Evolutionary conservation across 2,329 filamentous ascomycete species (phyloP).

Genomic region (Epichloe coenophiala): DNA sequence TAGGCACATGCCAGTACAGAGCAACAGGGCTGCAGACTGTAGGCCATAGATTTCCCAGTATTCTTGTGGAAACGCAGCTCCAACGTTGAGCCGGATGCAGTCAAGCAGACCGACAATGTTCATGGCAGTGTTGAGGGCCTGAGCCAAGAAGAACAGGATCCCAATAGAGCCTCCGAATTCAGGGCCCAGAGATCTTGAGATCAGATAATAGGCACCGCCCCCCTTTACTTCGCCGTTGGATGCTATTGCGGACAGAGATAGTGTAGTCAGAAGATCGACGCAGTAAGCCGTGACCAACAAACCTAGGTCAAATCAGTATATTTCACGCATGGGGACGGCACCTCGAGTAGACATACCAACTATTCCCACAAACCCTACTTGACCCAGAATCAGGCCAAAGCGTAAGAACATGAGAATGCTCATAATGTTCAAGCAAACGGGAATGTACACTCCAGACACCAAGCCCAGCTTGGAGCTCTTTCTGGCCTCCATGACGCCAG

Average conservation of each 20-base stretch:
- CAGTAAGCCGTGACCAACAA: slow-evolving; percentile 64
- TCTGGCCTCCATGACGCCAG: slow-evolving; percentile 20
- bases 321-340: neutral
- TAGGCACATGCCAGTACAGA: slow-evolving; percentile 64
- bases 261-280: slow-evolving; percentile 71
- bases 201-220: slow-evolving; percentile 83
- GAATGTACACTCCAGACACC: slow-evolving; percentile 71
- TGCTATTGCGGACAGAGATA: slow-evolving; percentile 79
- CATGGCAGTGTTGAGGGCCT: slow-evolving; percentile 73
- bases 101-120: slow-evolving; percentile 79
- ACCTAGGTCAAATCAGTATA: slow-evolving; percentile 27
- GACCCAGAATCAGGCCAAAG: slow-evolving; percentile 73
- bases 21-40: slow-evolving; percentile 54
- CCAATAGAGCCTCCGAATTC: slow-evolving; percentile 86
- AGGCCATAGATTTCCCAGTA: slow-evolving; percentile 70
- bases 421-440: slow-evolving; percentile 77
- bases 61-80: slow-evolving; percentile 49
- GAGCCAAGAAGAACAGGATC: slow-evolving; percentile 81
- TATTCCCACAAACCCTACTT: slow-evolving; percentile 67
- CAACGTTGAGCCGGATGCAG: slow-evolving; percentile 66
- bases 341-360: slow-evolving; percentile 39
- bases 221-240: slow-evolving; percentile 82
- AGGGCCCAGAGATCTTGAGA: slow-evolving; percentile 71
- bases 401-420: slow-evolving; percentile 88
- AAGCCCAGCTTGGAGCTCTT: slow-evolving; percentile 55